These are phyloP conservation scores for Eutypa lata DNA, from an alignment of 2,329 filamentous ascomycete species.

Conservation along the genomic window DNA sequence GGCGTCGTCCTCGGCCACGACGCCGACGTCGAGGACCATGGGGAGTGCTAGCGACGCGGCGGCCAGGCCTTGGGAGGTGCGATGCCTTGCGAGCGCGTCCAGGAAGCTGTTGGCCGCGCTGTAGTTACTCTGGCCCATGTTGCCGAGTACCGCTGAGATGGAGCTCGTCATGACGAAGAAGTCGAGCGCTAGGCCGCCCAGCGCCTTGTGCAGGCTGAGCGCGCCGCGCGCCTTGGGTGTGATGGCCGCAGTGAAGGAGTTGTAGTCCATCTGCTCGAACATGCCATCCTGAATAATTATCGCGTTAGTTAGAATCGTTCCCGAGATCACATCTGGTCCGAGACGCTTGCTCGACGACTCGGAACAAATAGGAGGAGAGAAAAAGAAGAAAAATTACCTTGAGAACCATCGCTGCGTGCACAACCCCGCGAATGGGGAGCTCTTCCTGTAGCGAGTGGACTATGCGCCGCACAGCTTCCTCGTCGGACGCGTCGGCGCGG, in stretches of 20 bases:
- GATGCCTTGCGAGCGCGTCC: constrained; percentile 26
- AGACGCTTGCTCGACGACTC: no score
- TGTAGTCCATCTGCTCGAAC: constrained; percentile 3
- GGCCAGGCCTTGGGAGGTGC: constrained; percentile 18
- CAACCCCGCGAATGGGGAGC: constrained; percentile 17
- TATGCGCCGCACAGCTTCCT: constrained; percentile 18
- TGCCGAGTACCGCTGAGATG: constrained; percentile 26
- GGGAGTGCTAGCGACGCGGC: constrained; percentile 18
- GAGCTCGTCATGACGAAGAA: constrained; percentile 35
- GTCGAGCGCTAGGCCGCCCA: constrained; percentile 23
- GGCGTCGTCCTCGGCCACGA: constrained; percentile 21
- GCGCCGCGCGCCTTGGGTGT: constrained; percentile 14
- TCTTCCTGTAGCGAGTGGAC: constrained; percentile 6
- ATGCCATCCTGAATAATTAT: constrained; percentile 10
- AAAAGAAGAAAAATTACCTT: constrained; percentile 20
- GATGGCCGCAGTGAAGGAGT: constrained; percentile 1
- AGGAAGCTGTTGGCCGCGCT: constrained; percentile 31
- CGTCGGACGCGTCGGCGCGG: constrained; percentile 20
- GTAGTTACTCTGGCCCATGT: constrained; percentile 32
- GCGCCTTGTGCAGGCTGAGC: constrained; percentile 11
- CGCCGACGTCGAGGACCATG: constrained; percentile 29
- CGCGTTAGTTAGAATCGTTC: background rate
- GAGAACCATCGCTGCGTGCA: constrained; percentile 28
- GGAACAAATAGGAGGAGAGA: background rate
- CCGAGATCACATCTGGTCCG: background rate